These are phyloP conservation scores for Tolypocladium pustulatum DNA, from an alignment of 2,329 filamentous ascomycete species.

Conservation along the genomic window DNA sequence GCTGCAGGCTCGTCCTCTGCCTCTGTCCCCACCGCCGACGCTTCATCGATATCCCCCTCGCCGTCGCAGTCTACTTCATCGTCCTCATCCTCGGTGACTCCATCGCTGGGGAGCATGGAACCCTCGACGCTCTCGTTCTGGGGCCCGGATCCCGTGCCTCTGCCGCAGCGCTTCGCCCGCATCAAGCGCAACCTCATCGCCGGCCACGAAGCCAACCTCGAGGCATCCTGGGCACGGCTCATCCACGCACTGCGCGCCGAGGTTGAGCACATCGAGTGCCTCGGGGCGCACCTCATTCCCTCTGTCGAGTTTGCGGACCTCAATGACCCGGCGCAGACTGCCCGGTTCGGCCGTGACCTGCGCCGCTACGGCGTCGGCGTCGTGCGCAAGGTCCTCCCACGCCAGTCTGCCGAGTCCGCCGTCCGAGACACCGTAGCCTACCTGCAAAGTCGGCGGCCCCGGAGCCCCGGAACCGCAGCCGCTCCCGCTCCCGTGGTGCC, in stretches of 20 bases:
- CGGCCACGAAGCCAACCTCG: constrained; percentile 43
- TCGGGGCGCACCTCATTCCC: constrained; percentile 42
- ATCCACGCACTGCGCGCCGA: constrained; percentile 40
- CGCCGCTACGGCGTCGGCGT: constrained; percentile 55
- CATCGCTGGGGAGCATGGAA: neutral
- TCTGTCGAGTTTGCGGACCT: constrained; percentile 44
- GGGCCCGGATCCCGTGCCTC: constrained; percentile 44
- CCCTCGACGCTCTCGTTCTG: constrained; percentile 39
- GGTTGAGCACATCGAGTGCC: constrained; percentile 38
- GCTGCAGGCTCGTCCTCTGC: neutral
- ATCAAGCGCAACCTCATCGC: constrained; percentile 44
- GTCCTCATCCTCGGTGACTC: neutral
- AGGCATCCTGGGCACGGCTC: constrained; percentile 44
- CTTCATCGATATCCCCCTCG: neutral
- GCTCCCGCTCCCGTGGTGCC: neutral
- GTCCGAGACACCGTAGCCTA: constrained; percentile 52
- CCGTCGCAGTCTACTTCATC: neutral
- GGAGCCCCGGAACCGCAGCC: neutral
- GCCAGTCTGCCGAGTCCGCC: constrained; percentile 42
- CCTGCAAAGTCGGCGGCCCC: constrained; percentile 12
- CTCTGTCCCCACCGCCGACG: neutral
- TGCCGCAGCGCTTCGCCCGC: constrained; percentile 46
- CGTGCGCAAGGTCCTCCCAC: constrained; percentile 52
- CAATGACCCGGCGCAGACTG: constrained; percentile 32
- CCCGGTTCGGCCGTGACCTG: constrained; percentile 45